Evolutionary conservation across 306 rosid genomes (phyloP), one percentile per base, ranked within the genome.

Genomic region (Cucumis cinereus): DNA sequence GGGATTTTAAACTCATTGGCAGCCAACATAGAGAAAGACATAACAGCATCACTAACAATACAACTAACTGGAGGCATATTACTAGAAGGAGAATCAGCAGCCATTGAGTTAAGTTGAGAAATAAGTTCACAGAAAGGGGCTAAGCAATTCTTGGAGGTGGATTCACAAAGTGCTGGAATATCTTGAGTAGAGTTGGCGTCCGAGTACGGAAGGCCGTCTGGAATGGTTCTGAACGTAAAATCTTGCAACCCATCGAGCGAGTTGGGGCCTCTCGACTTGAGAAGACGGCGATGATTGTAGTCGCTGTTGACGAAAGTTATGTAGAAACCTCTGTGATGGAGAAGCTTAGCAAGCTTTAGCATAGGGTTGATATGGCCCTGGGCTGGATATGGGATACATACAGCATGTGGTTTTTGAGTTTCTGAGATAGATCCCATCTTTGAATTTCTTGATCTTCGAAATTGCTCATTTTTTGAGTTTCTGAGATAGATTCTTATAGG

Each of bases 181-280:
- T 87, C 81, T 78, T 88, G 91, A 3, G 90, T 84, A 17, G 47
- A 86, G 9, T 91, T 86, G 1, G 56, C 74, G 1, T 89, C 80
- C 0, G 85, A 19, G 12, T 78, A 83, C 0, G 96, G 93, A 6
- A 88, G 90, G 22, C 96, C 91, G 0, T 90, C 91, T 0, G 91
- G 40, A 11, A 70, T 70, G n/a, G 57, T 47, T 26, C 5, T 6
- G 41, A 70, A 70, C 2, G 6, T 22, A 70, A 70, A 70, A 26
- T 16, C 24, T 0, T n/a, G 40, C 38, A 47, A 47, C 15, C 75
- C 75, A 16, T 70, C 24, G 35, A 70, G 75, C 0, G 58, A 50
- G 58, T 24, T 1, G 16, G 58, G 40, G 41, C 75, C 75, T 43
- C 75, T 70, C 23, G 75, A 70, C 15, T 47, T 15, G 75, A 70